Evolutionary conservation across 2,329 filamentous ascomycete species (phyloP).

Genomic region (Verticillium zaregamsianum): DNA sequence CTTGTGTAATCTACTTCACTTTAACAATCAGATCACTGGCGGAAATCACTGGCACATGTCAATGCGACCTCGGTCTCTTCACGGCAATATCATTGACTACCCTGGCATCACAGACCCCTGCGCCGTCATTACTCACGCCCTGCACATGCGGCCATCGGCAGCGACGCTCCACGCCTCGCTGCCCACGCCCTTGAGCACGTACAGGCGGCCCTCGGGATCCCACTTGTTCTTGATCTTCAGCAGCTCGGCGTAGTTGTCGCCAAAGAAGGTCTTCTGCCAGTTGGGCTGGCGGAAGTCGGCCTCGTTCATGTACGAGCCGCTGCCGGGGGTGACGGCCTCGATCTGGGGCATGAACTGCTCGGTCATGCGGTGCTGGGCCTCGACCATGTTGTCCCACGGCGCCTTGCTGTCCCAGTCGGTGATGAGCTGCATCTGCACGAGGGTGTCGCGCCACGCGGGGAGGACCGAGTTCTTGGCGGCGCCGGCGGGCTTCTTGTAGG

Average conservation of each 20-base stretch:
- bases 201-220: conserved; percentile 42
- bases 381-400: conserved; percentile 18
- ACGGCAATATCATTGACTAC: background rate
- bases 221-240: conserved; percentile 45
- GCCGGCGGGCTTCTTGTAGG: conserved; percentile 20
- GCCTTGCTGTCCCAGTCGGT: conserved; percentile 19
- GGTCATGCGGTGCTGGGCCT: conserved; percentile 23
- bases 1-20: no score
- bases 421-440: conserved; percentile 25
- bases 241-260: conserved; percentile 38
- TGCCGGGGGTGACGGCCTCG: conserved; percentile 32
- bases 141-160: conserved; percentile 37
- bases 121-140: background rate
- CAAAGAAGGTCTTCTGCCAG: conserved; percentile 42
- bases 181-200: conserved; percentile 42
- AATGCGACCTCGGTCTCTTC: background rate
- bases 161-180: conserved; percentile 43
- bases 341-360: conserved; percentile 23
- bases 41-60: background rate
- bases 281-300: conserved; percentile 39
- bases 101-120: background rate
- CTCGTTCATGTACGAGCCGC: conserved; percentile 47
- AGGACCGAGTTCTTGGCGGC: conserved; percentile 31
- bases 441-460: conserved; percentile 30
- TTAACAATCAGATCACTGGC: background rate